Conservation (phyloP, 495 filamentous ascomycete genomes). For the Saxophila tyrrhenica region DNA sequence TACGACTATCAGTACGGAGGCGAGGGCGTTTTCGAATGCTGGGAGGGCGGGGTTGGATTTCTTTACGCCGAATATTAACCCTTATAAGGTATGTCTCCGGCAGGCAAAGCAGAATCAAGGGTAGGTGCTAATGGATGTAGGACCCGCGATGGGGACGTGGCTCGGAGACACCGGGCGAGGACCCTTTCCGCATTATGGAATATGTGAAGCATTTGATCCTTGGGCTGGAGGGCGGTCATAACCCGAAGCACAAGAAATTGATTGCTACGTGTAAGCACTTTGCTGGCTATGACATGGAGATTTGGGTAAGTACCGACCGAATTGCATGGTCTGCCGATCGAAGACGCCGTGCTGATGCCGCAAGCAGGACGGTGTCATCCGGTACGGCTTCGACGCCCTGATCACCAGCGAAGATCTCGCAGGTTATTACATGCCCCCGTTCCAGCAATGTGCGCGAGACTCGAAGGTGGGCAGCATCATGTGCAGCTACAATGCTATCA, state of each 20-base stretch:
- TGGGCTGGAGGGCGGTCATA: slow-evolving; percentile 7
- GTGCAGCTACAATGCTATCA: slow-evolving; percentile 20
- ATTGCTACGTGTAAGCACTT: slow-evolving; percentile 13
- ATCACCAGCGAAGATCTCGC: slow-evolving; percentile 15
- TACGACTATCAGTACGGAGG: slow-evolving; percentile 21
- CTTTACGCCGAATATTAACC: slow-evolving; percentile 28
- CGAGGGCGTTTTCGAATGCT: slow-evolving; percentile 22
- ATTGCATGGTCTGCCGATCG: no score
- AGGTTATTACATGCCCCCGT: slow-evolving; percentile 17
- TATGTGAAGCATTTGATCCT: slow-evolving; percentile 42
- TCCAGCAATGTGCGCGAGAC: slow-evolving; percentile 10
- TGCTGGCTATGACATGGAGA: not conserved
- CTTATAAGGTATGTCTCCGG: slow-evolving; percentile 11
- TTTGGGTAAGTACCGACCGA: no score
- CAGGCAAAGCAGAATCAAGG: slow-evolving; percentile 22
- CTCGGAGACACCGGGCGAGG: slow-evolving; percentile 52
- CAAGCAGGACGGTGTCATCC: not conserved
- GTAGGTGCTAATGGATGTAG: not conserved
- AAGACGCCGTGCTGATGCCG: no score
- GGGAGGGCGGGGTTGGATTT: slow-evolving; percentile 19
- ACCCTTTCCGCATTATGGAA: slow-evolving; percentile 41
- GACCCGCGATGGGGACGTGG: slow-evolving; percentile 51
- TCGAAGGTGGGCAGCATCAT: slow-evolving; percentile 11
- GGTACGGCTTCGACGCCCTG: slow-evolving; percentile 12
- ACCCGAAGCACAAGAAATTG: slow-evolving; percentile 3